These are phyloP conservation scores for Cryphonectria nitschkei DNA, from an alignment of 2,329 filamentous ascomycete species.

Conservation along the genomic window DNA sequence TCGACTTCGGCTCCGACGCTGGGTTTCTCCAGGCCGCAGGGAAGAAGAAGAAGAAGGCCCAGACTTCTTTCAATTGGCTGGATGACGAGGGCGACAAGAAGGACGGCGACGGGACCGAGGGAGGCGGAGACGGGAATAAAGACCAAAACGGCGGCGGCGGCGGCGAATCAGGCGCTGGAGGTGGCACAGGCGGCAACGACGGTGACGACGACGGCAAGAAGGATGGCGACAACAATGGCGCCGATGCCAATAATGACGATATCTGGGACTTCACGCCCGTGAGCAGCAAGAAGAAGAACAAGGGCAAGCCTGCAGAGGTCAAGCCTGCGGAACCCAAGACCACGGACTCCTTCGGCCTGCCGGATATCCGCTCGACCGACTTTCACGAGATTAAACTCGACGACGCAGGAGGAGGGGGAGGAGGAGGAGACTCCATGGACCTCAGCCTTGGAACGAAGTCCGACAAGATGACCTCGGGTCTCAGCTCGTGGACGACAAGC, in stretches of 20 bases:
- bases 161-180: conserved; percentile 38
- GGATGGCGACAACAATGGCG: conserved; percentile 44
- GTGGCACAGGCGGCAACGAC: conserved; percentile 39
- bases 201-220: conserved; percentile 43
- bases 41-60: conserved; percentile 59
- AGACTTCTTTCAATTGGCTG: conserved; percentile 46
- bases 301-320: conserved; percentile 46
- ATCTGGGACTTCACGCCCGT: conserved; percentile 52
- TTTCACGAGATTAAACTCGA: conserved; percentile 73
- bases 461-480: conserved; percentile 35
- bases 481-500: conserved; percentile 64
- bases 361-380: conserved; percentile 38
- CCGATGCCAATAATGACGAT: conserved; percentile 45
- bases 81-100: conserved; percentile 52
- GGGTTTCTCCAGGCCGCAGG: conserved; percentile 58
- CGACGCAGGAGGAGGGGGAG: conserved; percentile 45
- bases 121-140: conserved; percentile 40
- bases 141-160: conserved; percentile 35
- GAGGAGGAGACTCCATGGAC: conserved; percentile 53
- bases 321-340: conserved; percentile 37
- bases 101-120: conserved; percentile 41
- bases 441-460: conserved; percentile 50
- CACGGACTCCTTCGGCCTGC: conserved; percentile 31
- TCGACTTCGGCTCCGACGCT: conserved; percentile 62
- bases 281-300: conserved; percentile 59